These are phyloP conservation scores for Penicillium sp. DNA, from an alignment of 2,329 filamentous ascomycete species.

Conservation along the genomic window DNA sequence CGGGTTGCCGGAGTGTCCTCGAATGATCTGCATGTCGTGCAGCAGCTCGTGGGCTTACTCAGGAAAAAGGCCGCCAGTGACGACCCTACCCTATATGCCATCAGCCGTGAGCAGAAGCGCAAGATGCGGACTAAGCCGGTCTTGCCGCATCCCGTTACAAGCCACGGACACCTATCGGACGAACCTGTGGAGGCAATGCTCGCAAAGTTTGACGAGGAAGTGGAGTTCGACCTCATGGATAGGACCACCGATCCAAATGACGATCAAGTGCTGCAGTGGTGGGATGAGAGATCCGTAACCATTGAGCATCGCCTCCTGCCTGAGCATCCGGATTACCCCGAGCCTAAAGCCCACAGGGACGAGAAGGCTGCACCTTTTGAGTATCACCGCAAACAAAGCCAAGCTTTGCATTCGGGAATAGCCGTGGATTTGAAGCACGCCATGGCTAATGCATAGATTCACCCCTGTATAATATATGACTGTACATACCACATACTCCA, in stretches of 20 bases:
- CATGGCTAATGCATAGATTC: neutral
- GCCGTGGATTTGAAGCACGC: neutral
- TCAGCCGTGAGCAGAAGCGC: constrained; percentile 3
- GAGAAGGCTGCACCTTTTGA: neutral
- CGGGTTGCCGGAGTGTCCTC: neutral
- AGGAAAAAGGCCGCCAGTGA: constrained; percentile 9
- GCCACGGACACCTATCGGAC: neutral
- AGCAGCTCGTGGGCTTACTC: constrained; percentile 3
- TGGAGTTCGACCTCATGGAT: constrained; percentile 20
- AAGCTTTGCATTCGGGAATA: neutral
- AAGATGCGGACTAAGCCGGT: neutral
- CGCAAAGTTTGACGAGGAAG: constrained; percentile 21
- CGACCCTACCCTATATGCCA: neutral
- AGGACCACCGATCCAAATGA: constrained; percentile 4
- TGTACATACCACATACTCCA: neutral
- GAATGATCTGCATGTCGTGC: neutral
- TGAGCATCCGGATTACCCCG: neutral
- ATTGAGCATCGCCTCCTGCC: neutral
- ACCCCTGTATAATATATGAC: neutral
- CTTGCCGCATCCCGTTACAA: neutral
- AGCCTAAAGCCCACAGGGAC: neutral
- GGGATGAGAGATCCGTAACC: constrained; percentile 5
- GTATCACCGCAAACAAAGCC: neutral
- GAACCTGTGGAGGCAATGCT: constrained; percentile 11
- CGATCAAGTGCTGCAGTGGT: neutral